A percentile compares a stretch with the other conserved stretches of the same genome.
Conservation (phyloP, 2,329 filamentous ascomycete genomes). For the Alternaria triticina region DNA sequence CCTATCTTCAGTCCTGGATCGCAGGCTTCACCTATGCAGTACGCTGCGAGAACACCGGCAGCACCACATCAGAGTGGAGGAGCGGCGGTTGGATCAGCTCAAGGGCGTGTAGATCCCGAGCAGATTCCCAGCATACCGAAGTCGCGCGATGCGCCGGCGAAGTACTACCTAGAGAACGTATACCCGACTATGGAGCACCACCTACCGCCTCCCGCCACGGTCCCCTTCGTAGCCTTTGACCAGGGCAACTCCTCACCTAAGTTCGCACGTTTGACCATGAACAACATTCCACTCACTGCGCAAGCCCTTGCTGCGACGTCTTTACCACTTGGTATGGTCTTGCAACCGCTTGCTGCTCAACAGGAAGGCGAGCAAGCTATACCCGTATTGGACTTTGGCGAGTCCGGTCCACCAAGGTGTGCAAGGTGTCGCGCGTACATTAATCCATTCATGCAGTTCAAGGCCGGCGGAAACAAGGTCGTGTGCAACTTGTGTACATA, state of each 20-base stretch:
- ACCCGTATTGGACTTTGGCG: constrained; percentile 94
- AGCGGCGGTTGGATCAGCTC: constrained; percentile 63
- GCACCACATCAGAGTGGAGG: constrained; percentile 34
- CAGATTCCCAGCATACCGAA: constrained; percentile 90
- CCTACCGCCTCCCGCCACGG: constrained; percentile 83
- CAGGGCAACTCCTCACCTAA: constrained; percentile 97
- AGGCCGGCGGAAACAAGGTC: constrained; percentile 91
- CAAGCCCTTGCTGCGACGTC: constrained; percentile 82
- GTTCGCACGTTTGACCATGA: constrained; percentile 87
- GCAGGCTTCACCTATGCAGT: constrained; percentile 45
- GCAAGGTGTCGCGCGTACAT: constrained; percentile 94
- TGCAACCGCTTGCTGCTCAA: constrained; percentile 85
- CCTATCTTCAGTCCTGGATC: constrained; percentile 58
- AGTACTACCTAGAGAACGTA: constrained; percentile 83
- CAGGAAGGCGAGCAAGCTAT: constrained; percentile 86
- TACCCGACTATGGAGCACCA: constrained; percentile 97
- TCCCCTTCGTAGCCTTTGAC: constrained; percentile 92
- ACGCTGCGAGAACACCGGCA: constrained; percentile 40
- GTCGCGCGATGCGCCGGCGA: constrained; percentile 81
- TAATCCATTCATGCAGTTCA: constrained; percentile 99
- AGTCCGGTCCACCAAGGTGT: constrained; percentile 86
- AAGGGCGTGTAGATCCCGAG: constrained; percentile 83
- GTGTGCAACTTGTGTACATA: constrained; percentile 98
- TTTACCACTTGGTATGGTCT: constrained; percentile 82
- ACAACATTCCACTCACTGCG: constrained; percentile 83